Evolutionary conservation across 2,329 filamentous ascomycete species (phyloP).

Genomic region (Pseudocercospora vitis): DNA sequence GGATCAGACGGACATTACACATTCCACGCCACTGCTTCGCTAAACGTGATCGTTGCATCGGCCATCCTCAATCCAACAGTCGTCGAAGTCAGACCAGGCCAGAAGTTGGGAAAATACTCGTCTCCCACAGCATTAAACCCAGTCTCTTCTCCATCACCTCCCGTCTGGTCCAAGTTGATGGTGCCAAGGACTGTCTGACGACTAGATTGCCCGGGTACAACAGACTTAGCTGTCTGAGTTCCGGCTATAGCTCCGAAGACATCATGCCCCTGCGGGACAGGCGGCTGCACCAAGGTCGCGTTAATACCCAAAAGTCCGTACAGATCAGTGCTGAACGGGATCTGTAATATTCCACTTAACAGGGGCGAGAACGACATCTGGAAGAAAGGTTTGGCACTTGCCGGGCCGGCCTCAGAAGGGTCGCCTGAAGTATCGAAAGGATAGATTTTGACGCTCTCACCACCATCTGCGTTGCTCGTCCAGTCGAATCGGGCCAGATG

Average conservation of each 20-base stretch:
- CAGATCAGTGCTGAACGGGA: slow-evolving; percentile 22
- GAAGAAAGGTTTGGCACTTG: slow-evolving; percentile 22
- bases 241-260: slow-evolving; percentile 19
- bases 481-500: slow-evolving; percentile 28
- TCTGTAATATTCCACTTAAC: slow-evolving; percentile 15
- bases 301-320: slow-evolving; percentile 23
- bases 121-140: slow-evolving; percentile 19
- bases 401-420: slow-evolving; percentile 6
- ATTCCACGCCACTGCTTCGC: slow-evolving; percentile 2
- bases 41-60: slow-evolving; percentile 16
- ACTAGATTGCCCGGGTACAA: slow-evolving; percentile 20
- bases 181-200: slow-evolving; percentile 14
- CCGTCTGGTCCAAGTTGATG: slow-evolving; percentile 18
- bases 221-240: slow-evolving; percentile 12
- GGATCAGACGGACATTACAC: too few relatives aligned
- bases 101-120: slow-evolving; percentile 20
- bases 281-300: slow-evolving; percentile 21
- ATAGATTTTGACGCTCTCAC: slow-evolving; percentile 23
- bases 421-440: slow-evolving; percentile 21
- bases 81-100: slow-evolving; percentile 13
- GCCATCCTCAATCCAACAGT: slow-evolving; percentile 18
- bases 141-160: slow-evolving; percentile 19
- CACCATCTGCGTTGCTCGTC: slow-evolving; percentile 17
- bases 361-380: slow-evolving; percentile 22
- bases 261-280: slow-evolving; percentile 18